phyloP scores from a whole-genome alignment of 139 green algal genomes.

The Eudorina sp. region DNA sequence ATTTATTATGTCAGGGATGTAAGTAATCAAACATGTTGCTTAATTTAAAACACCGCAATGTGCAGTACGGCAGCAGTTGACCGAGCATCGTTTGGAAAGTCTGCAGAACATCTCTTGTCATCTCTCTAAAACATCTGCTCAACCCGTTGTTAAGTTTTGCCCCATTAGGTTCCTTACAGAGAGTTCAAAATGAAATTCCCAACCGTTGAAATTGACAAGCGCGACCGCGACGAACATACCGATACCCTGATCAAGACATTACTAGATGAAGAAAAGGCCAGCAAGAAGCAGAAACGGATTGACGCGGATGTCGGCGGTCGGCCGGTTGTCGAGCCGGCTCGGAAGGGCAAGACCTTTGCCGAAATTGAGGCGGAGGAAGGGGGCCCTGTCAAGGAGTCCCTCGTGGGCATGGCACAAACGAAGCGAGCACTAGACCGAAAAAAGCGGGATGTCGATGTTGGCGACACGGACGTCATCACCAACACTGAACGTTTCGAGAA shows the following conservation, averaged over 20 bases:
- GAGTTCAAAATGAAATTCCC: constrained; percentile 26
- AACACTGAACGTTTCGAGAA: constrained; percentile 54
- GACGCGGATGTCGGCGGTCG: not conserved
- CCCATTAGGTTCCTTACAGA: not conserved
- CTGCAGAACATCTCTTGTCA: not conserved
- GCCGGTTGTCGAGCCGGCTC: not conserved
- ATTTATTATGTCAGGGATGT: too few relatives aligned
- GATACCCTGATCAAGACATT: constrained; percentile 5
- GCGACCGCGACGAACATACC: constrained; percentile 12
- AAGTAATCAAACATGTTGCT: too few relatives aligned
- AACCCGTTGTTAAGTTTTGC: not conserved
- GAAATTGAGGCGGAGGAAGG: constrained; percentile 77
- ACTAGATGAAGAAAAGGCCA: constrained; percentile 35
- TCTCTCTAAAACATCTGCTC: not conserved
- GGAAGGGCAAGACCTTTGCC: constrained; percentile 73
- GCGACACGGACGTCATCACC: constrained; percentile 45
- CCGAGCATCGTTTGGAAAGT: not conserved
- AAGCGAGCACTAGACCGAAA: constrained; percentile 72
- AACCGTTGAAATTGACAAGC: constrained; percentile 11
- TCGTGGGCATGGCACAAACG: constrained; percentile 75
- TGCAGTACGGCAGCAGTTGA: not conserved
- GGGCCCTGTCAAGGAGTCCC: constrained; percentile 76
- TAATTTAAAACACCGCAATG: not conserved
- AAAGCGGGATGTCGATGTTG: constrained; percentile 35
- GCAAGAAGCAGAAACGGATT: constrained; percentile 50